Percentiles rank a stretch among this genome's conserved stretches.
These are phyloP conservation scores for Salix purpurea DNA, from an alignment of 345 rosid species.

Conservation along the genomic window DNA sequence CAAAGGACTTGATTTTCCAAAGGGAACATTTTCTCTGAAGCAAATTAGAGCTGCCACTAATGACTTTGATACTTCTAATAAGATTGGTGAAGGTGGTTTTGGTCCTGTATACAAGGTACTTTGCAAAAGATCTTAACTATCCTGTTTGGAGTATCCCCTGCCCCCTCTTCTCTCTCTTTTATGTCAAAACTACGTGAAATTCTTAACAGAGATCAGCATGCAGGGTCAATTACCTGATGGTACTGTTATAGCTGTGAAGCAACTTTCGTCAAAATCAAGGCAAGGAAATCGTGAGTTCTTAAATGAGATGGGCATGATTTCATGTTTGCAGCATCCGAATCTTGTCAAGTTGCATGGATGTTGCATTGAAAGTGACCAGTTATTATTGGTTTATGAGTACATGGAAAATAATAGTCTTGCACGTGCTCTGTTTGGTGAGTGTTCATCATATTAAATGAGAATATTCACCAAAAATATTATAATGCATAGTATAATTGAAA, in stretches of 20 bases:
- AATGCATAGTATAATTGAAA: neutral
- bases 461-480: neutral
- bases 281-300: constrained; percentile 61
- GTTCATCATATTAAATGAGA: neutral
- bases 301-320: constrained; percentile 57
- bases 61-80: constrained; percentile 45
- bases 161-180: neutral
- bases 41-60: constrained; percentile 51
- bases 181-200: neutral
- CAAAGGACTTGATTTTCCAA: constrained; percentile 37
- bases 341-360: constrained; percentile 54
- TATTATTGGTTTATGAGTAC: constrained; percentile 54
- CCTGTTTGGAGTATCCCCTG: neutral
- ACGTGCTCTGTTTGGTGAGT: constrained; percentile 42
- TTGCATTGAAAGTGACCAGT: constrained; percentile 51
- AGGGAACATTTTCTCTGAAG: constrained; percentile 43
- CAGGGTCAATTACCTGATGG: constrained; percentile 53
- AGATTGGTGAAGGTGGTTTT: constrained; percentile 71
- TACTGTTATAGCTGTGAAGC: constrained; percentile 51
- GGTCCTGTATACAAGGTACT: constrained; percentile 65
- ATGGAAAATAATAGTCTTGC: constrained; percentile 55
- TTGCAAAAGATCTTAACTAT: neutral
- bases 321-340: constrained; percentile 57
- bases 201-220: neutral
- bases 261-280: constrained; percentile 46